Conservation (phyloP, 331 rosid species). For the Malus hybrid region DNA sequence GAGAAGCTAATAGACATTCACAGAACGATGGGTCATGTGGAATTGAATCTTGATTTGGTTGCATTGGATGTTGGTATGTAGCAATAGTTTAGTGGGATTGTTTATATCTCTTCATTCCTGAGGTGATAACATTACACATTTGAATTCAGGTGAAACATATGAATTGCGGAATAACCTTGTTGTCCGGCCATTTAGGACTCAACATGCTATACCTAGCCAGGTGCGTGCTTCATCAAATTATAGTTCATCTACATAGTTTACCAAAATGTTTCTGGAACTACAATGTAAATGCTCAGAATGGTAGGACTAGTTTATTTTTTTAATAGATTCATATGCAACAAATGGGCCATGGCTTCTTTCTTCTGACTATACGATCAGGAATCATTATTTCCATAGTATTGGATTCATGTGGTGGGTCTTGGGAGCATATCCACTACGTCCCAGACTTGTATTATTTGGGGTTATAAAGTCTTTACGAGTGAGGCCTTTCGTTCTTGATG, state of each 20-base stretch:
- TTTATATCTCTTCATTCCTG: constrained; percentile 7
- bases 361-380: not conserved
- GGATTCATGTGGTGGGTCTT: not conserved
- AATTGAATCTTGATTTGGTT: constrained; percentile 70
- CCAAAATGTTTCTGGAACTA: not conserved
- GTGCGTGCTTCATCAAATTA: constrained; percentile 25
- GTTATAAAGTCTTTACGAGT: not conserved
- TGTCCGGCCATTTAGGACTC: constrained; percentile 83
- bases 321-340: not conserved
- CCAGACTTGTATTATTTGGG: not conserved
- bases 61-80: constrained; percentile 82
- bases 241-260: not conserved
- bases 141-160: constrained; percentile 81
- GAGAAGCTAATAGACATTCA: constrained; percentile 82
- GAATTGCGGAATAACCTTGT: constrained; percentile 87
- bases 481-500: not conserved
- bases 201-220: constrained; percentile 95
- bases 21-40: constrained; percentile 78
- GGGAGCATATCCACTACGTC: not conserved
- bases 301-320: not conserved
- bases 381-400: not conserved
- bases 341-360: not conserved
- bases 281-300: not conserved
- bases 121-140: constrained; percentile 14
- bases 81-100: constrained; percentile 1